Evolutionary conservation across 495 filamentous ascomycete species (phyloP), one percentile per base, ranked within the genome.

Genomic region (Penicillium taxi): DNA sequence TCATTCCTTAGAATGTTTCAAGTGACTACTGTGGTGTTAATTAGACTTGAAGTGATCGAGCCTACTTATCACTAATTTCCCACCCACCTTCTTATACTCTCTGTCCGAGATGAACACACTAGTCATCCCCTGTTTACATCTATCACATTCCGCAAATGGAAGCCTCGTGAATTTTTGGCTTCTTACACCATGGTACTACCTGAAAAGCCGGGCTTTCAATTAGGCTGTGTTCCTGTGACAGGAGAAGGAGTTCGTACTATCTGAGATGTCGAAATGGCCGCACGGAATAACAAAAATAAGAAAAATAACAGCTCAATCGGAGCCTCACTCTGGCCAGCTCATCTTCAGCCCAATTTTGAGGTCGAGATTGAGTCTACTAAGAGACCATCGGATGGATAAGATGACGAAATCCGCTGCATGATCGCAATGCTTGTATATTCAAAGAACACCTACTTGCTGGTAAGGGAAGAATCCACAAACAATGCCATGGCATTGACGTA

Each of bases 261-360:
- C 16, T 32, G 29, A 18, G 29, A 32, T 20, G 20, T 32, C 16
- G 29, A 32, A 11, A 32, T 19, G 3, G 29, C 29, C 14, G 29
- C 29, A 9, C 13, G 12, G 6, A 32, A 32, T 11, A 18, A 32
- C 1, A 32, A 18, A 6, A 20, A 32, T 6, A 19, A 20, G 7
- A 32, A 32, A 15, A 32, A 32, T 0, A 20, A 32, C 4, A 32
- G 29, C 29, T 32, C 29, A n/a, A 32, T 32, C n/a, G 29, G 29
- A 32, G 1, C 14, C 29, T 20, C 20, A 15, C 29, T 32, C 29
- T 32, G 29, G 29, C 29, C 29, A 19, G 5, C 16, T 3, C 16
- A 32, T 19, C 29, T 32, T 0, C 14, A 16, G 6, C 29, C 29
- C 16, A 32, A 32, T n/a, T n/a, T n/a, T n/a, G n/a, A n/a, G n/a